Evolutionary conservation across 345 rosid genomes (phyloP).

Genomic region (Mallotus nudiflorus): DNA sequence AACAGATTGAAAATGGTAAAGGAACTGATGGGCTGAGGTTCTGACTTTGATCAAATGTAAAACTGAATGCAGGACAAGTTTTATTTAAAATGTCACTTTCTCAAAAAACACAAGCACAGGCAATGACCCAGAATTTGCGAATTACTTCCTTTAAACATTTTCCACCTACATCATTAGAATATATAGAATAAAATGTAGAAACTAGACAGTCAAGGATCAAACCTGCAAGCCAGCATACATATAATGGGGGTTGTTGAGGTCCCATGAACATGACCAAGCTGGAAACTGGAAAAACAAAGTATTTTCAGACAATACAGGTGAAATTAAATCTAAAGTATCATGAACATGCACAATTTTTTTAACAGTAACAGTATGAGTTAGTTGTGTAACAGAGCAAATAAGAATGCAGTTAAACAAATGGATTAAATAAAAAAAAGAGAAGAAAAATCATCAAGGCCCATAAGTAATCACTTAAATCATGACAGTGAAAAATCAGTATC

Average conservation of each 20-base stretch:
- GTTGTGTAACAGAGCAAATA: not conserved
- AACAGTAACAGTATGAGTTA: not conserved
- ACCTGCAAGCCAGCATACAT: constrained; percentile 16
- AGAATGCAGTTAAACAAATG: no score
- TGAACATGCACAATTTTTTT: not conserved
- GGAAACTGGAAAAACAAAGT: not conserved
- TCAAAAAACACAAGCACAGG: no score
- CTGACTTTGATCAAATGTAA: no score
- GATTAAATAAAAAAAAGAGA: no score
- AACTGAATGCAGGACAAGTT: no score
- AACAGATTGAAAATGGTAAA: no score
- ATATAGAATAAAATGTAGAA: not conserved
- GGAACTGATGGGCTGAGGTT: no score
- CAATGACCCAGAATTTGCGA: no score
- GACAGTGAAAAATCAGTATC: not conserved
- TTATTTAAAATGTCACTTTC: no score
- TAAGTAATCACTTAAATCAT: no score
- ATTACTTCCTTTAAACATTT: no score
- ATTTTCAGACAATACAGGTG: not conserved
- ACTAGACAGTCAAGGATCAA: not conserved
- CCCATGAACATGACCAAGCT: constrained; percentile 19
- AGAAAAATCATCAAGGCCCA: no score
- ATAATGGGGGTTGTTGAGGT: constrained; percentile 7
- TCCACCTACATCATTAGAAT: not conserved
- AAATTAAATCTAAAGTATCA: not conserved